Conservation (phyloP, 1,284 basidiomycete genomes). For the Gomphus bonarii region DNA sequence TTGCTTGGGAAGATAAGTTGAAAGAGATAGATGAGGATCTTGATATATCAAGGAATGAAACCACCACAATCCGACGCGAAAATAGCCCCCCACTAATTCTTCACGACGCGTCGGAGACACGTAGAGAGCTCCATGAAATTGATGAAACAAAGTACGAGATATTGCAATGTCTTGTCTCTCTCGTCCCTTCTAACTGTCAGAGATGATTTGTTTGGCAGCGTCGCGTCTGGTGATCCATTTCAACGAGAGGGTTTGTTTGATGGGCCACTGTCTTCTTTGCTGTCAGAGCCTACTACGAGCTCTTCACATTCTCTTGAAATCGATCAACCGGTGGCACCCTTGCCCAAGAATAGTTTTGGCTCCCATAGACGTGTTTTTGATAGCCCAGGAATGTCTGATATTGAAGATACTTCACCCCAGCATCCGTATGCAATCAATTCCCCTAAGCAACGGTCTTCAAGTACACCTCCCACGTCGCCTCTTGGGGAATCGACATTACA, state of each 20-base stretch:
- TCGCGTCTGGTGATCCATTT: background rate
- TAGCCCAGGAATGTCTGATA: background rate
- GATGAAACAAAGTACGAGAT: background rate
- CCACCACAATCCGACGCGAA: background rate
- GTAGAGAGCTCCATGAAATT: background rate
- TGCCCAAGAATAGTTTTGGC: background rate
- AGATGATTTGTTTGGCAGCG: background rate
- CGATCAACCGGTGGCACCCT: background rate
- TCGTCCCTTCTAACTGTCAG: background rate
- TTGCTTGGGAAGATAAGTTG: background rate
- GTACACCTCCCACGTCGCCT: conserved; percentile 5
- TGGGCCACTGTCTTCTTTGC: background rate
- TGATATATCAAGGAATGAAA: background rate
- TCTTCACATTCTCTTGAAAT: background rate
- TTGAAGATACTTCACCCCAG: background rate
- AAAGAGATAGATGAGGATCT: conserved; percentile 6
- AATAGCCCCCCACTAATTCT: background rate
- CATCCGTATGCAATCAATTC: background rate
- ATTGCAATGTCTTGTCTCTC: background rate
- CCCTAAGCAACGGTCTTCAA: background rate
- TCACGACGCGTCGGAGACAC: background rate
- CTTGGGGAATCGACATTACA: background rate
- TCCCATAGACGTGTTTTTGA: background rate
- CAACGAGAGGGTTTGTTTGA: background rate
- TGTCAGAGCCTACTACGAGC: background rate